Evolutionary conservation across 768 basidiomycete genomes (phyloP).

Genomic region (Agaricus sinodeliciosus): DNA sequence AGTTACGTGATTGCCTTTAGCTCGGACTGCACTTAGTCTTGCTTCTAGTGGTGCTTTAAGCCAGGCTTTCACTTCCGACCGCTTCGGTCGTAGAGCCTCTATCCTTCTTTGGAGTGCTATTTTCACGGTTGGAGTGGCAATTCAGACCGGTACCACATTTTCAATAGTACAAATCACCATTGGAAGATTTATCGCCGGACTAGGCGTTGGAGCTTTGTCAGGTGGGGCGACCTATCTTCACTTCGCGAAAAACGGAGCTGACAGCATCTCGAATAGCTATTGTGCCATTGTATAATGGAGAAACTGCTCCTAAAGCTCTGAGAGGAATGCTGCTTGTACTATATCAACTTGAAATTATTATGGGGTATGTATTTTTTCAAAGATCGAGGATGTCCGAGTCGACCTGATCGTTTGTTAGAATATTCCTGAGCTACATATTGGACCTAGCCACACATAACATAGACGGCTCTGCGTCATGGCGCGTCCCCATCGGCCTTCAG

Average conservation of each 20-base stretch:
- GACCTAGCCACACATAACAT: slow-evolving; percentile 60
- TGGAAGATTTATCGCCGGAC: slow-evolving; percentile 69
- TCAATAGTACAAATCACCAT: slow-evolving; percentile 62
- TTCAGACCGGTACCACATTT: slow-evolving; percentile 60
- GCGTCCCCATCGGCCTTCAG: slow-evolving; percentile 70
- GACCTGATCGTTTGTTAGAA: slow-evolving; percentile 25
- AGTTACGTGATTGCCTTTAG: slow-evolving; percentile 16
- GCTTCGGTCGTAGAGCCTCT: slow-evolving; percentile 64
- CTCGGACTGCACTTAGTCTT: not conserved
- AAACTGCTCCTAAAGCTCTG: slow-evolving; percentile 69
- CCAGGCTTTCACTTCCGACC: slow-evolving; percentile 71
- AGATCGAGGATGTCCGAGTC: not conserved
- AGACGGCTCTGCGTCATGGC: slow-evolving; percentile 59
- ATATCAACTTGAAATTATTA: slow-evolving; percentile 74
- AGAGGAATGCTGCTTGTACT: slow-evolving; percentile 66
- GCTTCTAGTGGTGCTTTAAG: slow-evolving; percentile 48
- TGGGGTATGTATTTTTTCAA: slow-evolving; percentile 37
- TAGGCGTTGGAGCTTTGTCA: slow-evolving; percentile 72
- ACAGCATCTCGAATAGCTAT: slow-evolving; percentile 6
- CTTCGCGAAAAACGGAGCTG: not conserved
- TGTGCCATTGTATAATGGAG: slow-evolving; percentile 59
- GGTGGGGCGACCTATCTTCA: slow-evolving; percentile 28
- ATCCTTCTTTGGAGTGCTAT: slow-evolving; percentile 72
- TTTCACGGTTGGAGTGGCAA: slow-evolving; percentile 61
- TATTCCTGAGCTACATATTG: slow-evolving; percentile 67